Evolutionary conservation across 345 rosid genomes (phyloP).

Genomic region (Diplotaxis tenuifolia): DNA sequence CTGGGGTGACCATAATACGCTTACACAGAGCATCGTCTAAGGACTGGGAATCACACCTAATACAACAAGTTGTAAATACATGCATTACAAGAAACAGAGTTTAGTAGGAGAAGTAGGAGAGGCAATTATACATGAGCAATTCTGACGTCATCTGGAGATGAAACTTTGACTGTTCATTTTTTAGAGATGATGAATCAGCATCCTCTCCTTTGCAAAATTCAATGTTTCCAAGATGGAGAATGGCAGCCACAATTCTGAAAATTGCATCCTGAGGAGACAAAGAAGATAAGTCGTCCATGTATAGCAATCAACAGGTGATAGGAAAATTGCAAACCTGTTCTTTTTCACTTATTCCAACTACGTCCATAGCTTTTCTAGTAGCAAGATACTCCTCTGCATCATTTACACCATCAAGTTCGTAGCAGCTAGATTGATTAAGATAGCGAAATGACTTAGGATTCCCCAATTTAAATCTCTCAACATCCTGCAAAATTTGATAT

Average conservation of each 20-base stretch:
- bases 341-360: slow-evolving; percentile 69
- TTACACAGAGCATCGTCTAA: slow-evolving; percentile 77
- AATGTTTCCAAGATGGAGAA: slow-evolving; percentile 90
- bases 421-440: slow-evolving; percentile 91
- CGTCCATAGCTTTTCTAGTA: slow-evolving; percentile 84
- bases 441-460: slow-evolving; percentile 84
- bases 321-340: slow-evolving; percentile 63
- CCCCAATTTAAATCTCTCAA: slow-evolving; percentile 78
- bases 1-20: slow-evolving; percentile 80
- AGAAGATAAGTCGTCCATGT: slow-evolving; percentile 4
- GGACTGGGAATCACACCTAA: slow-evolving; percentile 69
- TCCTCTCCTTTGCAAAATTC: slow-evolving; percentile 65
- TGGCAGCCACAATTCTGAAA: slow-evolving; percentile 80
- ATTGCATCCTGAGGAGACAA: slow-evolving; percentile 60
- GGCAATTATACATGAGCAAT: slow-evolving; percentile 60
- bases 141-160: slow-evolving; percentile 80
- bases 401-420: slow-evolving; percentile 62
- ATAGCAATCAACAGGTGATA: slow-evolving; percentile 4
- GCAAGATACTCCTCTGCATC: slow-evolving; percentile 74
- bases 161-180: slow-evolving; percentile 59
- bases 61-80: slow-evolving; percentile 16
- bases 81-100: slow-evolving; percentile 5
- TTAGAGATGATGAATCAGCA: slow-evolving; percentile 60
- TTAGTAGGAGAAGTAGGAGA: slow-evolving; percentile 24
- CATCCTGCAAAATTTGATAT: slow-evolving; percentile 51